Conservation (phyloP, 108 stramenopile genomes). For the Fistulifera pelliculosa region DNA sequence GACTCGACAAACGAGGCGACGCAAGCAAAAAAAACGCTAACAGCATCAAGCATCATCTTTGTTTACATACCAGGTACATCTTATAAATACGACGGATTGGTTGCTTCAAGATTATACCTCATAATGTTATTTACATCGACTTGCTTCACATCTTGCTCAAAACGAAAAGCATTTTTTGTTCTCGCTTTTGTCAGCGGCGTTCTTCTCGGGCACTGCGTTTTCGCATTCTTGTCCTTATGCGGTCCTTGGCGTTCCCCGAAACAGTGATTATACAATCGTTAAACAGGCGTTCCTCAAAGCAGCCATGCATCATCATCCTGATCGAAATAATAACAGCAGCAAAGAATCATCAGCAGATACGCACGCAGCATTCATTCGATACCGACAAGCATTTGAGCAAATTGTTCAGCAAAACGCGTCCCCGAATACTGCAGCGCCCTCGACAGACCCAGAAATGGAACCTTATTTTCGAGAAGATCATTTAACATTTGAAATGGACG, state of each 20-base stretch:
- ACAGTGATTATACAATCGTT: constrained; percentile 13
- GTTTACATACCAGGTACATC: too few species aligned
- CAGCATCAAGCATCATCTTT: too few species aligned
- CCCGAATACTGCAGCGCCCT: constrained; percentile 1
- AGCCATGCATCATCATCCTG: constrained; percentile 44
- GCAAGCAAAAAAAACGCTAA: too few species aligned
- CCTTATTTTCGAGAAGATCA: too few species aligned
- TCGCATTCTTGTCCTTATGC: background rate
- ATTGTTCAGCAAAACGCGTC: constrained; percentile 12
- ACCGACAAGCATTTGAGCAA: constrained; percentile 38
- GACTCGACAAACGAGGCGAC: too few species aligned
- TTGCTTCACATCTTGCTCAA: too few species aligned
- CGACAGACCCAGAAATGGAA: background rate
- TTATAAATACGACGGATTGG: too few species aligned
- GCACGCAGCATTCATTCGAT: constrained; percentile 15
- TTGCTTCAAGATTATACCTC: too few species aligned
- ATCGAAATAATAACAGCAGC: constrained; percentile 3
- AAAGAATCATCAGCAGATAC: background rate
- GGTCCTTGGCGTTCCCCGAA: constrained; percentile 23
- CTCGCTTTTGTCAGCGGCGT: too few species aligned
- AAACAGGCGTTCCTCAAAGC: constrained; percentile 28
- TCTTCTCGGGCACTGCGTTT: too few species aligned
- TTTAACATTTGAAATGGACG: constrained; percentile 25
- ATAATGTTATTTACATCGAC: too few species aligned
- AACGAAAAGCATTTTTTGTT: too few species aligned